Percentiles rank a stretch among this genome's conserved stretches.
phyloP scores from a whole-genome alignment of 768 basidiomycete genomes.

The Mycena olivaceomarginata region DNA sequence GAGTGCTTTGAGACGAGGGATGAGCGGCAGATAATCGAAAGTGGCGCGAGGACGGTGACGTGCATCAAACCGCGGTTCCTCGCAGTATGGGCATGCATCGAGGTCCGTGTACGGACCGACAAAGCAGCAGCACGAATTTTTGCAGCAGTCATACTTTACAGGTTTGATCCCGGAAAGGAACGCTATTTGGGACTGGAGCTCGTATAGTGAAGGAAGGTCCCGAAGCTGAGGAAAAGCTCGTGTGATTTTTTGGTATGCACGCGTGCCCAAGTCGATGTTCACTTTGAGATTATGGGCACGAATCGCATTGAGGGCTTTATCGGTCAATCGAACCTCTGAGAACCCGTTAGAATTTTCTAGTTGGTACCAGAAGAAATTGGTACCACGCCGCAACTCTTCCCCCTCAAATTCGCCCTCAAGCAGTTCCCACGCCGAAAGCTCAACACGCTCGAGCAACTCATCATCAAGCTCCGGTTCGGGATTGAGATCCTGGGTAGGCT shows the following conservation, averaged over 20 bases:
- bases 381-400: constrained; percentile 8
- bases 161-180: constrained; percentile 53
- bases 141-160: constrained; percentile 59
- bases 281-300: constrained; percentile 24
- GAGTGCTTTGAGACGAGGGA: constrained; percentile 55
- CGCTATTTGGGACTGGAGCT: constrained; percentile 37
- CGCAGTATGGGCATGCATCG: constrained; percentile 59
- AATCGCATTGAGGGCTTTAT: constrained; percentile 12
- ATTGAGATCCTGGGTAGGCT: too few species aligned
- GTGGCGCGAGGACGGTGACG: constrained; percentile 47
- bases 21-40: constrained; percentile 63
- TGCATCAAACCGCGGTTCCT: constrained; percentile 48
- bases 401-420: constrained; percentile 5
- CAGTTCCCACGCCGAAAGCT: not conserved
- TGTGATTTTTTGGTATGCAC: constrained; percentile 7
- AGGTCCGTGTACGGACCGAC: constrained; percentile 53
- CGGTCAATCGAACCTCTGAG: not conserved
- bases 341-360: too few species aligned
- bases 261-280: constrained; percentile 23
- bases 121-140: constrained; percentile 62
- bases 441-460: not conserved
- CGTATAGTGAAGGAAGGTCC: constrained; percentile 47
- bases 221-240: constrained; percentile 44
- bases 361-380: not conserved
- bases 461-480: constrained; percentile 12